Evolutionary conservation across 148 eudicot genomes (phyloP).

Genomic region (Rheum nobile): DNA sequence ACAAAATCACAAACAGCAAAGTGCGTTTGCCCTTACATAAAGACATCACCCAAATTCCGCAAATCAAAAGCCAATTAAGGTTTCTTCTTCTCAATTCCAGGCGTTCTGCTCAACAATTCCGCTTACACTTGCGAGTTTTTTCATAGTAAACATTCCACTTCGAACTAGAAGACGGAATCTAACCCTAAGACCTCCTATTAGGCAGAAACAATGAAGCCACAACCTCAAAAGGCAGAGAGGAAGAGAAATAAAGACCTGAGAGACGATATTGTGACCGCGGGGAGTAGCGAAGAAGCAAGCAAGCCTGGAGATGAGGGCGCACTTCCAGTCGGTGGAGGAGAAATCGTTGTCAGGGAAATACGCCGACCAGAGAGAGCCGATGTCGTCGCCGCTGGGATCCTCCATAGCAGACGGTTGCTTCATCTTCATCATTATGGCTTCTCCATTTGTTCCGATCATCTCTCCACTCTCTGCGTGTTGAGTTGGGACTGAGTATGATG

Average conservation of each 20-base stretch:
- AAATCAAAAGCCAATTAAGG: neutral
- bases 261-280: conserved; percentile 31
- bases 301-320: conserved; percentile 44
- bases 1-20: neutral
- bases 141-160: neutral
- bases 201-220: neutral
- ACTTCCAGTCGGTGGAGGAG: conserved; percentile 26
- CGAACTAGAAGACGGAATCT: neutral
- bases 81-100: neutral
- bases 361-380: conserved; percentile 29
- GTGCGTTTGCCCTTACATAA: neutral
- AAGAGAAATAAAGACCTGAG: conserved; percentile 37
- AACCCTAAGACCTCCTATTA: neutral
- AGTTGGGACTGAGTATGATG: neutral
- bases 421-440: conserved; percentile 18
- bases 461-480: neutral
- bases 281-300: conserved; percentile 56
- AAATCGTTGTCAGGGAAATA: conserved; percentile 56
- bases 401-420: conserved; percentile 8
- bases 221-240: neutral
- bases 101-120: neutral
- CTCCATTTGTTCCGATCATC: conserved; percentile 18
- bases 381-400: conserved; percentile 10
- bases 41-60: neutral
- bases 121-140: neutral